Evolutionary conservation across 345 rosid species (phyloP).

Genomic region (Brassica nigra): DNA sequence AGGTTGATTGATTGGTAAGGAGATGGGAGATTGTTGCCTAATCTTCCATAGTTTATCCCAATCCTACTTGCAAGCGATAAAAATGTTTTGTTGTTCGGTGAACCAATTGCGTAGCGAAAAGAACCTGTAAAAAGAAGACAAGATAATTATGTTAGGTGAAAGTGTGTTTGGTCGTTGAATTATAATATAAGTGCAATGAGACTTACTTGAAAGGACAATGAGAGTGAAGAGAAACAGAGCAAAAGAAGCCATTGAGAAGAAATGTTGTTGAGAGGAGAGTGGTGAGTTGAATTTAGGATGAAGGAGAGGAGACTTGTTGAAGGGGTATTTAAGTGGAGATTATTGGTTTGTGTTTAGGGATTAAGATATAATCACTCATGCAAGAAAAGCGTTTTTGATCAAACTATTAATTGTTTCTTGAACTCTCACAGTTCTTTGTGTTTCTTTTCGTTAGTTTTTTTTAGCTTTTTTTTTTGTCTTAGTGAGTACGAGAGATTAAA

Average conservation of each 20-base stretch:
- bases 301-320: slow-evolving; percentile 16
- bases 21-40: slow-evolving; percentile 57
- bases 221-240: slow-evolving; percentile 28
- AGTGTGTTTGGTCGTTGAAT: background rate
- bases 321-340: slow-evolving; percentile 20
- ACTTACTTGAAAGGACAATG: slow-evolving; percentile 38
- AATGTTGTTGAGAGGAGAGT: slow-evolving; percentile 12
- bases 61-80: slow-evolving; percentile 30
- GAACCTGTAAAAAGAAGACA: slow-evolving; percentile 22
- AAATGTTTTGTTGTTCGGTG: slow-evolving; percentile 11
- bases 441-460: background rate
- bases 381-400: slow-evolving; percentile 36
- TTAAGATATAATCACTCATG: slow-evolving; percentile 28
- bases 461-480: too few relatives aligned
- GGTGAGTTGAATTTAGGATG: slow-evolving; percentile 8
- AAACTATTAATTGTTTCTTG: slow-evolving; percentile 30
- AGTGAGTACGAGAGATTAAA: slow-evolving; percentile 12
- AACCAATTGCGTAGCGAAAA: slow-evolving; percentile 14
- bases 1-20: slow-evolving; percentile 51
- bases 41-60: slow-evolving; percentile 42
- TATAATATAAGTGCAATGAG: background rate
- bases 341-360: background rate
- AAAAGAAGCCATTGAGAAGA: slow-evolving; percentile 28
- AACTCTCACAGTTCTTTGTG: slow-evolving; percentile 28
- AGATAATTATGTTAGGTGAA: background rate